Evolutionary conservation across 495 filamentous ascomycete genomes (phyloP).

Genomic region (Talaromyces proteolyticus): DNA sequence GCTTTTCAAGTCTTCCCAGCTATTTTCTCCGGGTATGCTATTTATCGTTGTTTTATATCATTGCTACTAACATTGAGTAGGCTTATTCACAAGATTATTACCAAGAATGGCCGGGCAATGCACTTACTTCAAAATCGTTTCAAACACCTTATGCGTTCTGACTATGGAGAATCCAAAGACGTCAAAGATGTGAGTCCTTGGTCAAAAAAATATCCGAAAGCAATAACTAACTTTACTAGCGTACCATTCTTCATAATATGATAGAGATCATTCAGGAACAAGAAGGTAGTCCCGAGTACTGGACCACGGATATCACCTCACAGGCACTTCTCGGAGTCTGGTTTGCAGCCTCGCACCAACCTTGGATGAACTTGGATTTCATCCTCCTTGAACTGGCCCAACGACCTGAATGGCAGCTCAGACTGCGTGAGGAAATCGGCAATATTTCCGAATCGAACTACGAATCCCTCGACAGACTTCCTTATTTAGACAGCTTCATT

Average conservation of each 20-base stretch:
- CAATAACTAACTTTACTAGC: not conserved
- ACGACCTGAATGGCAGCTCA: slow-evolving; percentile 10
- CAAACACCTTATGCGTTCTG: not conserved
- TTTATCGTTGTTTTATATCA: not conserved
- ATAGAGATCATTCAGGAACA: not conserved
- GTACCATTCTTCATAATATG: not conserved
- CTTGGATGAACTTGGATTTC: slow-evolving; percentile 9
- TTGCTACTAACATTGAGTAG: not conserved
- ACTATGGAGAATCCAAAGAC: too few relatives aligned
- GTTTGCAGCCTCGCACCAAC: slow-evolving; percentile 15
- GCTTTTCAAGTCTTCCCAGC: slow-evolving; percentile 6
- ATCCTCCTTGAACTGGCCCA: slow-evolving; percentile 3
- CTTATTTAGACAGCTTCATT: not conserved
- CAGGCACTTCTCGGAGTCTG: slow-evolving; percentile 11
- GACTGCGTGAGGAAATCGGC: slow-evolving; percentile 8
- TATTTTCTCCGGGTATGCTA: not conserved
- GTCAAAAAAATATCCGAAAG: too few relatives aligned
- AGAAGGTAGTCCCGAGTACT: slow-evolving; percentile 1
- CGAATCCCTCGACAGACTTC: not conserved
- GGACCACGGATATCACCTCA: slow-evolving; percentile 6
- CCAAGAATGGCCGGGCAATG: slow-evolving; percentile 1
- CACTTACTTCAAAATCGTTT: slow-evolving; percentile 3
- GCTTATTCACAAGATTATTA: slow-evolving; percentile 2
- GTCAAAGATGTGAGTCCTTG: too few relatives aligned
- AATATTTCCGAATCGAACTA: not conserved